Conservation (phyloP, 202 grass and related monocot genomes). For the Saccharum hybrid region DNA sequence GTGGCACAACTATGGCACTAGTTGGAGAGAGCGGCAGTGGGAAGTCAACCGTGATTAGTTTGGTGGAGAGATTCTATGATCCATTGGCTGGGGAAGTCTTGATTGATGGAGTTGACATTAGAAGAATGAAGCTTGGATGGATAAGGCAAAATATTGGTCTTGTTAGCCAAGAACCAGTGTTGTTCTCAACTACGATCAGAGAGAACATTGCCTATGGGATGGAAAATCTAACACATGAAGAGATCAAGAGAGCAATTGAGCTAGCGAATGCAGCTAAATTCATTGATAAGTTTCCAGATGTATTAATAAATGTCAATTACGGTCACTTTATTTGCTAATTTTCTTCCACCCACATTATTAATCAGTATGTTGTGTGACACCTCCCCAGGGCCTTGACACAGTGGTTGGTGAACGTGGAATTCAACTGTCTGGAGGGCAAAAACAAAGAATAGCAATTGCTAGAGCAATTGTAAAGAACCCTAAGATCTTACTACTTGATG, state of each 20-base stretch:
- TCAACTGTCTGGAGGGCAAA: constrained; percentile 80
- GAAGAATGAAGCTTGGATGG: constrained; percentile 62
- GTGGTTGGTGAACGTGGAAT: constrained; percentile 81
- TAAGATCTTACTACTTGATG: constrained; percentile 73
- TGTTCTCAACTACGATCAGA: constrained; percentile 75
- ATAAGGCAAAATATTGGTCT: constrained; percentile 69
- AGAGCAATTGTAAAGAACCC: constrained; percentile 77
- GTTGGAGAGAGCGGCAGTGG: no score
- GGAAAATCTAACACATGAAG: constrained; percentile 34
- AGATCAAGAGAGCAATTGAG: constrained; percentile 59
- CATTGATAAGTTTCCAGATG: constrained; percentile 66
- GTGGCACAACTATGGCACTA: no score
- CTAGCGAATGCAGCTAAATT: constrained; percentile 86
- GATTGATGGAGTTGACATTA: constrained; percentile 67
- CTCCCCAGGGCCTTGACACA: constrained; percentile 71
- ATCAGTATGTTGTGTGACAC: neutral
- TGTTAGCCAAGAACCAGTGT: constrained; percentile 80
- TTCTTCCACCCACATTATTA: neutral
- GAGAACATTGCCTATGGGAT: constrained; percentile 47
- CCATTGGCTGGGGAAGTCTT: constrained; percentile 59
- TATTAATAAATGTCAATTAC: constrained; percentile 15
- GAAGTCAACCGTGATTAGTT: no score
- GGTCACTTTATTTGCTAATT: neutral
- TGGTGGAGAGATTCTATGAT: no score
- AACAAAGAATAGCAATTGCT: constrained; percentile 81